A percentile compares a stretch with the other conserved stretches of the same genome.
Conservation (phyloP, 192 early-diverging fungal species). For the Pilaira anomala region DNA sequence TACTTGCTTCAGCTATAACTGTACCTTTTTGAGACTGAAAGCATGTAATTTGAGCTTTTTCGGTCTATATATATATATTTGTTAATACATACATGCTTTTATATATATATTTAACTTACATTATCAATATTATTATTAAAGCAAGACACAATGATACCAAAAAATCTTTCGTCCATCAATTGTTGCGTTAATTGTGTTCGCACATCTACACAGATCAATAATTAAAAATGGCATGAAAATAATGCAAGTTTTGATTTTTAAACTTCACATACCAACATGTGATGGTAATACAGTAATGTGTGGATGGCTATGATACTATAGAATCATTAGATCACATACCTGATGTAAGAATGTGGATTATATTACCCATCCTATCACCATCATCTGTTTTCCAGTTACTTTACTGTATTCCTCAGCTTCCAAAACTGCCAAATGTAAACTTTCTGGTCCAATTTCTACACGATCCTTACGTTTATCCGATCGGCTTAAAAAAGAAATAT, state of each 20-base stretch:
- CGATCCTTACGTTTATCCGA: slow-evolving; percentile 54
- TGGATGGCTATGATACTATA: slow-evolving; percentile 54
- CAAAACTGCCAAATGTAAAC: slow-evolving; percentile 45
- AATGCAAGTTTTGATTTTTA: neutral
- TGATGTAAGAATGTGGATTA: neutral
- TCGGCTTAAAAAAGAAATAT: slow-evolving; percentile 41
- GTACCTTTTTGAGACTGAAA: slow-evolving; percentile 38
- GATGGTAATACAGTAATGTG: slow-evolving; percentile 54
- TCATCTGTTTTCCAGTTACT: slow-evolving; percentile 27
- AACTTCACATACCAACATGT: slow-evolving; percentile 41
- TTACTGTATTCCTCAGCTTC: slow-evolving; percentile 38
- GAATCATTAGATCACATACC: neutral
- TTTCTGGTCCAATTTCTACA: slow-evolving; percentile 51
- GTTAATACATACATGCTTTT: neutral
- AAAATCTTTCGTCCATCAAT: slow-evolving; percentile 46
- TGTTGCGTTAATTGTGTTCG: slow-evolving; percentile 49
- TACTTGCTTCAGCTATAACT: slow-evolving; percentile 16
- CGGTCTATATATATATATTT: slow-evolving; percentile 21
- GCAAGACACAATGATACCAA: slow-evolving; percentile 52
- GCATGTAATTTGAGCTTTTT: slow-evolving; percentile 45
- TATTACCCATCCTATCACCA: slow-evolving; percentile 53
- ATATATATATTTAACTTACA: slow-evolving; percentile 18
- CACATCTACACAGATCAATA: slow-evolving; percentile 32
- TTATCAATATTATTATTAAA: slow-evolving; percentile 42
- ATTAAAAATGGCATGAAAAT: neutral